phyloP scores from a whole-genome alignment of 768 basidiomycete genomes.

The Dioszegia crocea region DNA sequence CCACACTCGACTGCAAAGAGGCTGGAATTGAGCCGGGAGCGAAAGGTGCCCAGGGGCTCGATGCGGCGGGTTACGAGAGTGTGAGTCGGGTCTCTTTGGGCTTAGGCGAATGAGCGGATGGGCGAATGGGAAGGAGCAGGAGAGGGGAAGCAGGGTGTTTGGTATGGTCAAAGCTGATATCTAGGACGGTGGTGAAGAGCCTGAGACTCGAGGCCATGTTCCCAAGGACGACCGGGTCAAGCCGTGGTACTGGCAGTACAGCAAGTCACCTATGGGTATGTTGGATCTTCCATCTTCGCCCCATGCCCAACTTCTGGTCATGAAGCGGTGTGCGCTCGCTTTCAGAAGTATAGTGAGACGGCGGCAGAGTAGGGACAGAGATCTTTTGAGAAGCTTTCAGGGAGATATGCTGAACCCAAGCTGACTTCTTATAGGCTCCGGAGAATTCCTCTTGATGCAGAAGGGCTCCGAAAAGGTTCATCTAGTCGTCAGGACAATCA shows the following conservation, averaged over 20 bases:
- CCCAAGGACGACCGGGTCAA: constrained; percentile 28
- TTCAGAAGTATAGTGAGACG: no score
- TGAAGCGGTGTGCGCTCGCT: no score
- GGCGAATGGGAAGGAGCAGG: no score
- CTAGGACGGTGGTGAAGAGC: constrained; percentile 41
- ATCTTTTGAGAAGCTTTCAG: no score
- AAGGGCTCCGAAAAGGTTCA: constrained; percentile 39
- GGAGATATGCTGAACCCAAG: no score
- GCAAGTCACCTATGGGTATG: constrained; percentile 48
- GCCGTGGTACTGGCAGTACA: constrained; percentile 43
- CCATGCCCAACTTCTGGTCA: no score
- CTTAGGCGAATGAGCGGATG: no score
- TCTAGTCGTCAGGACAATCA: constrained; percentile 49
- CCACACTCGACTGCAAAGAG: constrained; percentile 35
- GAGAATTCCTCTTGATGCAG: constrained; percentile 45
- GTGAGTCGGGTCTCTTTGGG: constrained; percentile 17
- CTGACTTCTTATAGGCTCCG: constrained; percentile 34
- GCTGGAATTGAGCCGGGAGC: constrained; percentile 19
- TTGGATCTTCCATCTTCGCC: constrained; percentile 5
- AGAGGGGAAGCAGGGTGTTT: no score
- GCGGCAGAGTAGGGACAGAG: no score
- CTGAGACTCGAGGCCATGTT: not conserved
- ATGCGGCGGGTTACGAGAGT: constrained; percentile 41
- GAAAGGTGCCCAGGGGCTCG: constrained; percentile 27
- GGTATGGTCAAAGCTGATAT: not conserved